Conservation (phyloP, 2,329 filamentous ascomycete genomes). For the Phaeomoniella chlamydospora region DNA sequence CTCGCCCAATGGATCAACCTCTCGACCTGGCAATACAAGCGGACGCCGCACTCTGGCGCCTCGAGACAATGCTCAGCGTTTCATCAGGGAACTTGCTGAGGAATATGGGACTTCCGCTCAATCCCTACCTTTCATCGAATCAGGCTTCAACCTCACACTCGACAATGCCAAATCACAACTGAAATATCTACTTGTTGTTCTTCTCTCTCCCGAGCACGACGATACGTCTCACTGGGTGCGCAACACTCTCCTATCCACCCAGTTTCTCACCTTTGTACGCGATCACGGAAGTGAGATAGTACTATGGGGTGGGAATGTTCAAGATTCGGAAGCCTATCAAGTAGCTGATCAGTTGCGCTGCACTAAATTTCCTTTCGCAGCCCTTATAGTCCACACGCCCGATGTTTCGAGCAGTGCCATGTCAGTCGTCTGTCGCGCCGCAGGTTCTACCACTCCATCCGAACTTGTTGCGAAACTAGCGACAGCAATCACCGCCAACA, state of each 20-base stretch:
- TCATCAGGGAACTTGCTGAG: slow-evolving; percentile 88
- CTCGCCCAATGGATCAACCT: slow-evolving; percentile 48
- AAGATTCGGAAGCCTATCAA: slow-evolving; percentile 89
- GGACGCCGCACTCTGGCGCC: slow-evolving; percentile 67
- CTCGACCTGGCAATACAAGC: slow-evolving; percentile 37
- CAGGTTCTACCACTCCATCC: slow-evolving; percentile 53
- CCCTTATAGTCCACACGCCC: slow-evolving; percentile 74
- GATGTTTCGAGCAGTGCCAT: slow-evolving; percentile 73
- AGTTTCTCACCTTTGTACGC: slow-evolving; percentile 60
- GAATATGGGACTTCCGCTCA: slow-evolving; percentile 58
- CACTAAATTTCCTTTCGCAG: slow-evolving; percentile 85
- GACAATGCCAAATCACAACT: slow-evolving; percentile 82
- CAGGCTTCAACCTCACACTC: slow-evolving; percentile 80
- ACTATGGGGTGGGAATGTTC: slow-evolving; percentile 83
- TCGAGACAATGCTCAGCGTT: slow-evolving; percentile 73
- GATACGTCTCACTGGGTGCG: slow-evolving; percentile 71
- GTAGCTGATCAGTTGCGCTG: slow-evolving; percentile 75
- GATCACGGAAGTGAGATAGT: slow-evolving; percentile 66
- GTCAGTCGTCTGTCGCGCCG: slow-evolving; percentile 71
- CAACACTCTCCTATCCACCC: slow-evolving; percentile 64
- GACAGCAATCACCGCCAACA: slow-evolving; percentile 58
- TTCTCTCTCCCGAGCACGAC: slow-evolving; percentile 88
- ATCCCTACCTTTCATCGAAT: slow-evolving; percentile 63
- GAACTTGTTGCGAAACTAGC: slow-evolving; percentile 67
- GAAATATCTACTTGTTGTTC: slow-evolving; percentile 77